Evolutionary conservation across 768 basidiomycete species (phyloP).

Genomic region (Boletus pseudo-olivaceus): DNA sequence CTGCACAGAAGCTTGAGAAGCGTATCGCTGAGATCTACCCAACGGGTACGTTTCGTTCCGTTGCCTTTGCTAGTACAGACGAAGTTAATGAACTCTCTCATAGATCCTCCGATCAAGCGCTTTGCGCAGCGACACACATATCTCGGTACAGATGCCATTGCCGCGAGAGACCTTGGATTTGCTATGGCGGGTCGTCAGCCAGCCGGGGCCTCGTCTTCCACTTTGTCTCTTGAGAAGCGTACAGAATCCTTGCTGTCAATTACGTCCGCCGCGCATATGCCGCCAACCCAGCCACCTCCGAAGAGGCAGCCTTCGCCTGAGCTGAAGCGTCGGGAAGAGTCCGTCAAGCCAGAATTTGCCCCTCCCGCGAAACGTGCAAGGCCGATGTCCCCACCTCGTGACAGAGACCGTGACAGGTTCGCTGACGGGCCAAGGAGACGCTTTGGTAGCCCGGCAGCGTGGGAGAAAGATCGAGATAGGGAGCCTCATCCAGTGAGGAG

Average conservation of each 20-base stretch:
- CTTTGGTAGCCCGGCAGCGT: constrained; percentile 37
- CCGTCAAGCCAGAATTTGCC: constrained; percentile 35
- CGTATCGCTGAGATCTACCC: constrained; percentile 87
- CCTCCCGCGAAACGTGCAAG: constrained; percentile 44
- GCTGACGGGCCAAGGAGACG: constrained; percentile 37
- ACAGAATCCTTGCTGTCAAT: constrained; percentile 37
- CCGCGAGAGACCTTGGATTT: constrained; percentile 84
- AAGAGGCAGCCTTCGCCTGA: constrained; percentile 35
- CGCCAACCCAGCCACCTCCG: constrained; percentile 18
- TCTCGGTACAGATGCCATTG: constrained; percentile 82
- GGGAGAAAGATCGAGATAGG: constrained; percentile 46
- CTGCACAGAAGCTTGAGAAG: constrained; percentile 83
- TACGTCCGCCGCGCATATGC: constrained; percentile 25
- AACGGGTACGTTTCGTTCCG: constrained; percentile 49
- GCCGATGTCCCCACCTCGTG: constrained; percentile 45
- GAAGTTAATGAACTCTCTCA: not conserved
- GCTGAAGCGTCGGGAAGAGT: constrained; percentile 43
- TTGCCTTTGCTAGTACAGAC: not conserved
- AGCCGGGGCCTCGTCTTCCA: constrained; percentile 15
- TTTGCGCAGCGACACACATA: constrained; percentile 79
- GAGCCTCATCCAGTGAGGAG: constrained; percentile 38
- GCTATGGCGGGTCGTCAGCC: constrained; percentile 42
- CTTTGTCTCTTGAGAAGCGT: constrained; percentile 30
- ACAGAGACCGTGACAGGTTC: constrained; percentile 48
- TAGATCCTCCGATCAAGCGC: constrained; percentile 87